Evolutionary conservation across 306 rosid genomes (phyloP), one percentile per base, ranked within the genome.

Genomic region (Malus orientalis): DNA sequence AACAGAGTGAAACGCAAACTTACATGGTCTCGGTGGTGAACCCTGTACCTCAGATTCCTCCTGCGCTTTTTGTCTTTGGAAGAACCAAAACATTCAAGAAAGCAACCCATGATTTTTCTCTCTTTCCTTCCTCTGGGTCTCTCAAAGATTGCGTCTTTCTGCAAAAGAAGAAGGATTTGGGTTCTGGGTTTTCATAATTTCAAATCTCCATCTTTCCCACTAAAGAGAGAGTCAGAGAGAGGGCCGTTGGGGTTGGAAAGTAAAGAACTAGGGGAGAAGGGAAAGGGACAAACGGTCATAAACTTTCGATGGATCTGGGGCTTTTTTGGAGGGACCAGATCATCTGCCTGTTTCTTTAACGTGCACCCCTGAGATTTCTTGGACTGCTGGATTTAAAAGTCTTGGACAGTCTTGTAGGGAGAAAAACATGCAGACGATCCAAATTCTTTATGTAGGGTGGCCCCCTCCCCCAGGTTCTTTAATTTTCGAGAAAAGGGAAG

Each of bases 1-100:
- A 84, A 71, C 47, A 75, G 65, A 54, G 22, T 33, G 14, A 32
- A 62, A 9, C 33, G 5, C 51, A 59, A 45, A 54, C 77, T 81
- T 70, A 83, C 89, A 10, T 81, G 91, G 40, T 70, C 77, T 32
- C 79, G 78, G 53, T 85, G 83, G 74, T 75, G 87, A 74, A 89
- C 85, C 67, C 87, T 84, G 79, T 38, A 80, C 64, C 67, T 78
- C 16, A 70, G 87, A 6, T 63, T 88, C 67, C 85, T 73, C 67
- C 86, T 73, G 75, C 81, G 80, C 25, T 83, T 88, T 23, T 74
- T 86, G 69, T 83, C 87, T 74, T 85, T 86, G 80, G 91, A 88
- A 79, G 91, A 87, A 87, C 96, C 90, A 88, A 93, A 91, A 77
- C 97, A 93, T 20, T 79, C 90, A 76, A 88, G 88, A 79, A 91